Conservation (phyloP, 805 yeast species). For the Ogataea corticis region DNA sequence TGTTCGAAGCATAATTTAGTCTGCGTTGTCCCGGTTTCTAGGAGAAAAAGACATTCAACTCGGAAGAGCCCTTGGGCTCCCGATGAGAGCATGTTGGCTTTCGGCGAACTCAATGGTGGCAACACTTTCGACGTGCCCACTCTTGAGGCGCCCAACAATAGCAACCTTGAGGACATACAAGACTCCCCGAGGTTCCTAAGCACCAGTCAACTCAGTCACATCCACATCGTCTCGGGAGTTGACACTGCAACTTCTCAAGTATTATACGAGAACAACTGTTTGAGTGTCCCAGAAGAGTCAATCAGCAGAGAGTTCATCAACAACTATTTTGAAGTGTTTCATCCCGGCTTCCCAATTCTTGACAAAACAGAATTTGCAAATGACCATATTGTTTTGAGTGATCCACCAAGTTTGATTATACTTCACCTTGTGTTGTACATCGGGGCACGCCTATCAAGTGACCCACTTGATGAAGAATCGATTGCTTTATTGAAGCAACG, state of each 20-base stretch:
- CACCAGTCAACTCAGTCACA: too few relatives aligned
- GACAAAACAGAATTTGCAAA: conserved; percentile 60
- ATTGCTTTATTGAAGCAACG: too few relatives aligned
- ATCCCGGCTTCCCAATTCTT: conserved; percentile 67
- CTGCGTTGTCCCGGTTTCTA: conserved; percentile 9
- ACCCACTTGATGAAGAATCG: too few relatives aligned
- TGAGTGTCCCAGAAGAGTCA: conserved; percentile 57
- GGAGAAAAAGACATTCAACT: not conserved
- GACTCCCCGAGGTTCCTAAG: too few relatives aligned
- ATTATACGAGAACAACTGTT: conserved; percentile 21
- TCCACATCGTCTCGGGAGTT: too few relatives aligned
- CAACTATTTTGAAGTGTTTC: conserved; percentile 59
- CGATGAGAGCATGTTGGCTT: too few relatives aligned
- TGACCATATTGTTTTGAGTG: conserved; percentile 51
- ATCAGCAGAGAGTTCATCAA: conserved; percentile 59
- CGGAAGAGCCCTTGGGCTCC: too few relatives aligned
- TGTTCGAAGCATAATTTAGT: conserved; percentile 6
- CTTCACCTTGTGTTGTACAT: conserved; percentile 62
- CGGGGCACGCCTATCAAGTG: conserved; percentile 41
- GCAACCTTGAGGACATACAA: too few relatives aligned
- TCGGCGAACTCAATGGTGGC: too few relatives aligned
- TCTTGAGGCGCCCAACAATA: too few relatives aligned
- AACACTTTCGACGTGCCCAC: too few relatives aligned
- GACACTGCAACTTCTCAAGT: not conserved
- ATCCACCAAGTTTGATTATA: conserved; percentile 58